Evolutionary conservation across 129 eudicot species (phyloP), one percentile per base, ranked within the genome.

Genomic region (Artemisia annua): DNA sequence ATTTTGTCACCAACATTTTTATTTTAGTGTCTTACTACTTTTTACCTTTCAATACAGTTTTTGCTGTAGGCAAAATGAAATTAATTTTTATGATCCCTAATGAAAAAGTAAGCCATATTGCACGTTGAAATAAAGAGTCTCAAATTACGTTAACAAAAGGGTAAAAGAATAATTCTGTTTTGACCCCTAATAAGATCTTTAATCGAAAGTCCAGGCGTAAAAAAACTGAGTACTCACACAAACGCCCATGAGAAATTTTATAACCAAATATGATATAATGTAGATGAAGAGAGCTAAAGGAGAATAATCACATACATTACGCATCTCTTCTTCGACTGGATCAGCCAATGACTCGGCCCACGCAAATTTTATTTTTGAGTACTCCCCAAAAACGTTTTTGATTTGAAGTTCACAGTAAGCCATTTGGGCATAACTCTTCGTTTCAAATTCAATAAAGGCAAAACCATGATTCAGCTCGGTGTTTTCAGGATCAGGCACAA

Each of bases 381-480:
- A 67, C 67, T 69, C 71, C 58, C 84, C 87, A 26, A 83, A 79
- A 53, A 70, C 26, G 44, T 76, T 81, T 50, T 82, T 82, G 69
- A 76, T 83, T 73, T 87, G 95, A 67, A 90, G 91, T 75, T 80
- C 85, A 7, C 28, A 44, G 73, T 62, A 85, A 74, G 94, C 97
- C 75, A 56, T 77, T 75, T 87, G 87, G 61, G 97, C 97, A 77
- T 81, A 89, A 73, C 72, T 82, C 52, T 46, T 74, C 46, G 95
- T 85, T 84, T 83, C 86, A 76, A 90, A 66, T 77, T 90, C 97
- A 81, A 90, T 69, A 80, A 83, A 90, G 52, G 95, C 97, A 80
- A 85, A 87, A 24, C 97, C 97, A 15, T 87, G 86, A 70, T 90
- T 90, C 24, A 65, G 63, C 57, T 80, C 85, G 64, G 65, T 49